phyloP scores from a whole-genome alignment of 2,329 filamentous ascomycete genomes.

The Trichoderma cornu-damae region DNA sequence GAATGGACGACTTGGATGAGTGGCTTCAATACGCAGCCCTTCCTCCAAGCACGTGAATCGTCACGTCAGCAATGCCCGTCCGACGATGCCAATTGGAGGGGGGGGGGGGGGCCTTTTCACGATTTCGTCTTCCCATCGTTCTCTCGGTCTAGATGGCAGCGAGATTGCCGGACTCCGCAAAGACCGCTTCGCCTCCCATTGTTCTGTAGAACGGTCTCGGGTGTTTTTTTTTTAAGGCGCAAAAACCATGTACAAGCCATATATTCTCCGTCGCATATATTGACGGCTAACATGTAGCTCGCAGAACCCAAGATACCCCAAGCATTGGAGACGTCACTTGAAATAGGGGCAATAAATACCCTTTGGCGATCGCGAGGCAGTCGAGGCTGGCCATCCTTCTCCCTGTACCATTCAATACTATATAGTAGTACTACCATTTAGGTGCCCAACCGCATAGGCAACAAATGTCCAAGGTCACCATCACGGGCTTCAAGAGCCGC shows the following conservation, averaged over 20 bases:
- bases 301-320: not conserved
- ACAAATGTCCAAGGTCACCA: conserved; percentile 54
- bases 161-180: not conserved
- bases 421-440: too few species aligned
- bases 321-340: not conserved
- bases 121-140: not conserved
- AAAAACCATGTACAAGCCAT: not conserved
- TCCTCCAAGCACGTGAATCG: not conserved
- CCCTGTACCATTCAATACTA: not conserved
- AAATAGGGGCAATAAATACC: conserved; percentile 13
- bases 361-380: not conserved
- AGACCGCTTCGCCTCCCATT: not conserved
- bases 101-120: not conserved
- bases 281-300: not conserved
- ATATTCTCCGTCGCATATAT: conserved; percentile 13
- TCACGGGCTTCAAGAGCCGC: conserved; percentile 65
- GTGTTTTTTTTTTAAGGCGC: not conserved
- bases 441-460: not conserved
- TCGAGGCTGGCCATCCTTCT: not conserved
- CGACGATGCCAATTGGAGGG: conserved; percentile 6
- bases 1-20: too few species aligned
- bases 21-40: not conserved
- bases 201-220: not conserved
- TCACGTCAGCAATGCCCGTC: not conserved
- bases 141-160: conserved; percentile 2